Evolutionary conservation across 768 basidiomycete genomes (phyloP).

Genomic region (Podaxis sp.): DNA sequence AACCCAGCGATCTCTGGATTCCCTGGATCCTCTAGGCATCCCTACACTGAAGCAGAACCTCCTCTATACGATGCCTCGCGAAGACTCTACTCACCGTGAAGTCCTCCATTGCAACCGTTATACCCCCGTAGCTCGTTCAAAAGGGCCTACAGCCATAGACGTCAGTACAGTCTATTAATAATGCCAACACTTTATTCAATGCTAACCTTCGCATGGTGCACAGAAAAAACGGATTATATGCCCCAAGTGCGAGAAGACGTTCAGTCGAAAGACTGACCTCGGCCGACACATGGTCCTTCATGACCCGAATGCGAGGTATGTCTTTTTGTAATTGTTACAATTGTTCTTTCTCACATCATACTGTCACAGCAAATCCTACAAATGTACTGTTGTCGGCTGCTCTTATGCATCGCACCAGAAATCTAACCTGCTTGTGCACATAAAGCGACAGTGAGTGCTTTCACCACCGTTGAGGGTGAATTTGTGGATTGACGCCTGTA

Average conservation of each 20-base stretch:
- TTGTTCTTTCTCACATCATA: not conserved
- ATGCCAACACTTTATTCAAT: too few relatives aligned
- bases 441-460: not conserved
- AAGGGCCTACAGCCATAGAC: too few relatives aligned
- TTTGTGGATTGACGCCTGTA: not conserved
- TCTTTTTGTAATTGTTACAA: not conserved
- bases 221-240: not conserved
- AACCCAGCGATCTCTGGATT: too few relatives aligned
- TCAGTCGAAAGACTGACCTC: not conserved
- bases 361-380: not conserved
- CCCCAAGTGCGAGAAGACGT: not conserved
- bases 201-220: not conserved
- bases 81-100: too few relatives aligned
- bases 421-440: not conserved
- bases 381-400: not conserved
- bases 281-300: not conserved
- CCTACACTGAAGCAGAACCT: too few relatives aligned
- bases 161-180: too few relatives aligned
- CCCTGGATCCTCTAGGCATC: too few relatives aligned
- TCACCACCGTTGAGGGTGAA: not conserved
- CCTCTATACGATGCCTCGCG: too few relatives aligned
- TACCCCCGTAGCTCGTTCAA: too few relatives aligned
- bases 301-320: not conserved
- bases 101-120: too few relatives aligned
- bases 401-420: not conserved